Evolutionary conservation across 2,329 filamentous ascomycete species (phyloP), one percentile per base, ranked within the genome.

Genomic region (Neofusicoccum parvum): DNA sequence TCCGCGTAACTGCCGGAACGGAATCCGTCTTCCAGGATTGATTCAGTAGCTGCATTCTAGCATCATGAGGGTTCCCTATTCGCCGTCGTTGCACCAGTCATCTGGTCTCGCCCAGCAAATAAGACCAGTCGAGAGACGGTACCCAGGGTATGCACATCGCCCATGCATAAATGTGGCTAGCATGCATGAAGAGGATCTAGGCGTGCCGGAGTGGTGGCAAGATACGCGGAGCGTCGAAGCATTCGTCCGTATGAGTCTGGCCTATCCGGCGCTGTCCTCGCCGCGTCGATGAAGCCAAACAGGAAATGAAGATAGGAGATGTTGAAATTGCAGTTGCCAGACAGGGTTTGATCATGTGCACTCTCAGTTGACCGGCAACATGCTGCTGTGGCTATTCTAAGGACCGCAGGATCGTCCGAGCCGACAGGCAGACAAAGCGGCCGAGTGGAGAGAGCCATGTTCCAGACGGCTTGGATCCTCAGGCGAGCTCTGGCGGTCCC

Each of bases 71-170:
- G 32, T 9, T 27, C 23, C 27, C 32, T 10, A 60, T 60, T 60
- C 56, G 56, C 32, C 56, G 15, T 60, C 12, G 32, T 60, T 37
- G 27, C 43, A 48, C 56, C 56, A n/a, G 56, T 60, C 56, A 60
- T 48, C 56, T 60, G 56, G 48, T 34, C 2, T 53, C 20, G 5
- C 17, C 14, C 54, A 14, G 14, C 56, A 60, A 36, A 23, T 23
- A 32, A 46, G 43, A 36, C 15, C 27, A 20, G 56, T 49, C 27
- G 39, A 34, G 43, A 17, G 41, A 48, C 32, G 14, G 56, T 36
- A 60, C 17, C 43, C 23, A 37, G 45, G 32, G 32, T 39, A 45
- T 48, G 54, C 39, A 46, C 37, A 20, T 17, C 20, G 23, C 17
- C 50, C 34, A 15, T 23, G 56, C 56, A 48, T 37, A 11, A 48